Evolutionary conservation across 2,329 filamentous ascomycete genomes (phyloP).

Genomic region (Aaosphaeria arxii): DNA sequence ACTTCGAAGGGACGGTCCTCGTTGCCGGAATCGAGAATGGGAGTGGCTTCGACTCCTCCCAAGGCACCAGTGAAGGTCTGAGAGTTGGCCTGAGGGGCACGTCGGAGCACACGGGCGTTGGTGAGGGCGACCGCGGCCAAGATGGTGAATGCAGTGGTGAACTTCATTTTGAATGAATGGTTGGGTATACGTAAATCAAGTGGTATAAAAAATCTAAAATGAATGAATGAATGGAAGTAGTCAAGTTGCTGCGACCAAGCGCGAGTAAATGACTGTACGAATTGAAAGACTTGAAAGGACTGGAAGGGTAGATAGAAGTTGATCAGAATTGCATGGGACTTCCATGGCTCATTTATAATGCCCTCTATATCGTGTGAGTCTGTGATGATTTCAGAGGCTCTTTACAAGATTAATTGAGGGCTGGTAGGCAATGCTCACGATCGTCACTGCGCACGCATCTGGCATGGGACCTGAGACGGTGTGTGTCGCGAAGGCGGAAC

Average conservation of each 20-base stretch:
- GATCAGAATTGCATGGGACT: background rate
- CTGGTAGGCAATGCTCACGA: too few relatives aligned
- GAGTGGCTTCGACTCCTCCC: slow-evolving; percentile 53
- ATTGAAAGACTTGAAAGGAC: slow-evolving; percentile 9
- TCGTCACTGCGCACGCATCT: slow-evolving; percentile 1
- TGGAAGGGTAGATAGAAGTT: slow-evolving; percentile 4
- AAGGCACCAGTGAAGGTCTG: slow-evolving; percentile 47
- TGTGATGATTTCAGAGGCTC: too few relatives aligned
- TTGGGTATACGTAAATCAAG: background rate
- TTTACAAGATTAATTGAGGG: too few relatives aligned
- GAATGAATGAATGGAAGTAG: background rate
- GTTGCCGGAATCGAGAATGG: slow-evolving; percentile 49
- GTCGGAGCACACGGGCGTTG: slow-evolving; percentile 17
- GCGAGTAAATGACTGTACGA: slow-evolving; percentile 15
- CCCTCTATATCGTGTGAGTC: background rate
- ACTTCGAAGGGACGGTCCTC: slow-evolving; percentile 41
- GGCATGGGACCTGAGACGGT: slow-evolving; percentile 16
- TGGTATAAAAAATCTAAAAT: background rate
- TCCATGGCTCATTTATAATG: slow-evolving; percentile 10
- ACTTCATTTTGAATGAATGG: slow-evolving; percentile 19
- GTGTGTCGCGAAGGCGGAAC: slow-evolving; percentile 9
- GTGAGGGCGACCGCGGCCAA: slow-evolving; percentile 14
- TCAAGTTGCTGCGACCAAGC: slow-evolving; percentile 18
- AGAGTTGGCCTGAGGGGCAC: slow-evolving; percentile 21
- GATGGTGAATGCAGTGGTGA: slow-evolving; percentile 13